phyloP scores from a whole-genome alignment of 2,329 filamentous ascomycete species.

The Colletotrichum neosansevieriae region DNA sequence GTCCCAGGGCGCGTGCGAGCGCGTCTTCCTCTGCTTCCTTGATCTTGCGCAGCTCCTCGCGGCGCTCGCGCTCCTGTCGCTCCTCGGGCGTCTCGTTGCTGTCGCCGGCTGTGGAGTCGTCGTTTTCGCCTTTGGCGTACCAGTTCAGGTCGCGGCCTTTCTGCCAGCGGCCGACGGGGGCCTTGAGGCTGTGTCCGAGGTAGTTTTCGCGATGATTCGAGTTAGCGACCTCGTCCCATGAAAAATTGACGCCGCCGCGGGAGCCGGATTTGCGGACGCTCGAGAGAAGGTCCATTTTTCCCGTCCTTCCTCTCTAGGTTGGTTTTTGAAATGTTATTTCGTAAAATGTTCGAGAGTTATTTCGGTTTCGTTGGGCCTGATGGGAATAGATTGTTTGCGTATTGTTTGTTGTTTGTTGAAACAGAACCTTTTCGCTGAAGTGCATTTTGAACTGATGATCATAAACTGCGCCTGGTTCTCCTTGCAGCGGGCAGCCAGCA shows the following conservation, averaged over 20 bases:
- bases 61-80: conserved; percentile 70
- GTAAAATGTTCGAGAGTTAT: background rate
- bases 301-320: no score
- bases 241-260: conserved; percentile 94
- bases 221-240: conserved; percentile 92
- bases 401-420: no score
- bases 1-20: conserved; percentile 82
- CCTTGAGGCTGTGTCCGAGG: conserved; percentile 91
- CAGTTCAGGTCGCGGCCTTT: conserved; percentile 76
- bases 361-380: background rate
- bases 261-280: conserved; percentile 92
- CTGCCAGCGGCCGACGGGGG: conserved; percentile 92
- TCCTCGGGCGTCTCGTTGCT: conserved; percentile 71
- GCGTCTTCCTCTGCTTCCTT: conserved; percentile 96
- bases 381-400: background rate
- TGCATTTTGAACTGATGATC: no score
- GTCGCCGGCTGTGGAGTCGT: conserved; percentile 62
- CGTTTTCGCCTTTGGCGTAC: conserved; percentile 68
- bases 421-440: no score
- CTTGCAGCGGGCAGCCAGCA: background rate
- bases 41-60: conserved; percentile 82
- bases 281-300: conserved; percentile 84
- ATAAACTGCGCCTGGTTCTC: no score
- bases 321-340: no score
- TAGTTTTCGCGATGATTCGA: conserved; percentile 90